Conservation (phyloP, 2,329 filamentous ascomycete species). For the Alternaria sp. region DNA sequence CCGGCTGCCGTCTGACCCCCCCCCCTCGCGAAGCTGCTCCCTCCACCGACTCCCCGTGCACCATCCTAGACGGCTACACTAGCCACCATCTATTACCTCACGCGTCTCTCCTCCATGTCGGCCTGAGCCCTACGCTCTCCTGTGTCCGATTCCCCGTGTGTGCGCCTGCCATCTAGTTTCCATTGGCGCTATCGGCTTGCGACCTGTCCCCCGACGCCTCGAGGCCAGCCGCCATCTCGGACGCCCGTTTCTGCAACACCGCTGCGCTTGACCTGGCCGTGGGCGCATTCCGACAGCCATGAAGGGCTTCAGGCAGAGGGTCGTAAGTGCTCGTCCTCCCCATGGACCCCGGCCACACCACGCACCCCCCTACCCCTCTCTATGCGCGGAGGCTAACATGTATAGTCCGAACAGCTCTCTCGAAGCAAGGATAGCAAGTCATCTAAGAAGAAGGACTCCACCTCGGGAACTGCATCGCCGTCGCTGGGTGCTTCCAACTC, state of each 20-base stretch:
- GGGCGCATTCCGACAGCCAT: slow-evolving; percentile 66
- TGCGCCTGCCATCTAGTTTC: slow-evolving; percentile 26
- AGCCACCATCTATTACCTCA: slow-evolving; percentile 33
- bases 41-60: slow-evolving; percentile 33
- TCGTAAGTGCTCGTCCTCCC: slow-evolving; percentile 69
- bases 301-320: slow-evolving; percentile 97
- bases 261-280: slow-evolving; percentile 38
- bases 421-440: slow-evolving; percentile 88
- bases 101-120: slow-evolving; percentile 40
- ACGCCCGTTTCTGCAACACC: slow-evolving; percentile 35
- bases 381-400: slow-evolving; percentile 55
- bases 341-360: slow-evolving; percentile 28
- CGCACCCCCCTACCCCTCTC: slow-evolving; percentile 28
- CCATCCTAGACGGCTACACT: slow-evolving; percentile 33
- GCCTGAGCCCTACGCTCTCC: slow-evolving; percentile 31
- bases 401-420: slow-evolving; percentile 82
- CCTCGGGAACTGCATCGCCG: slow-evolving; percentile 78
- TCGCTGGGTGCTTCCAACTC: slow-evolving; percentile 66
- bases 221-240: slow-evolving; percentile 30
- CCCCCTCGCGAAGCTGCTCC: slow-evolving; percentile 29
- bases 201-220: slow-evolving; percentile 29
- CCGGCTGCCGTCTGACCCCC: slow-evolving; percentile 30
- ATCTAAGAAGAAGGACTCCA: slow-evolving; percentile 67
- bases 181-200: slow-evolving; percentile 40
- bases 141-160: slow-evolving; percentile 18